Conservation (phyloP, 192 early-diverging fungal genomes). For the Mortierella antarctica region DNA sequence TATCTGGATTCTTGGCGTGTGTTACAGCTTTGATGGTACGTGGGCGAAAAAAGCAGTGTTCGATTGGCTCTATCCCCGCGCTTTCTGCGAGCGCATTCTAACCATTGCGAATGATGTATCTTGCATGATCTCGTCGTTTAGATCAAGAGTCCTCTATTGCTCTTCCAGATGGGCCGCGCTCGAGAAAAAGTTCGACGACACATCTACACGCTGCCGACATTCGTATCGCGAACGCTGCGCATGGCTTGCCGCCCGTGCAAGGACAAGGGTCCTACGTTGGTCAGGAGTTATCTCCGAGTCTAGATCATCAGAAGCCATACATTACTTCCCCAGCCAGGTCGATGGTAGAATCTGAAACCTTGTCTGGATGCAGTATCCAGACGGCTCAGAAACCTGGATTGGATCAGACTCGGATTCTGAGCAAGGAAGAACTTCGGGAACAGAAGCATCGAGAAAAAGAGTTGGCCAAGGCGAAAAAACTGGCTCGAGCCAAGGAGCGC, state of each 20-base stretch:
- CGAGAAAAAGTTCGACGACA: constrained; percentile 25
- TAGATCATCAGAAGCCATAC: constrained; percentile 9
- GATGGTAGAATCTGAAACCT: constrained; percentile 13
- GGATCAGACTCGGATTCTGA: neutral
- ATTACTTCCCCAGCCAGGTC: constrained; percentile 5
- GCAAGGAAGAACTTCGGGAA: constrained; percentile 5
- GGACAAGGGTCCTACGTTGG: neutral
- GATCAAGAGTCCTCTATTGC: constrained; percentile 12
- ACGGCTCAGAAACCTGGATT: neutral
- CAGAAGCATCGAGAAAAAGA: constrained; percentile 37
- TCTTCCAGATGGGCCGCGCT: constrained; percentile 19
- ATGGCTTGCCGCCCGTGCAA: neutral
- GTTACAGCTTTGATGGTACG: constrained; percentile 47
- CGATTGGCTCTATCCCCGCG: neutral
- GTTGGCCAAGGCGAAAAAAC: constrained; percentile 28
- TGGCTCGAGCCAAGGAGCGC: constrained; percentile 16
- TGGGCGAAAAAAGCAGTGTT: neutral
- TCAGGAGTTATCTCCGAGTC: neutral
- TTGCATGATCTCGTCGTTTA: neutral
- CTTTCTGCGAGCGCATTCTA: neutral
- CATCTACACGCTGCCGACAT: neutral
- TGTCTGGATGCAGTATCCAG: neutral
- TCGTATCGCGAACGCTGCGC: constrained; percentile 4
- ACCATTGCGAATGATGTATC: neutral
- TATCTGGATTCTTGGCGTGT: constrained; percentile 56